These are phyloP conservation scores for Pythium biforme DNA, from an alignment of 352 stramenopile species.

Conservation along the genomic window DNA sequence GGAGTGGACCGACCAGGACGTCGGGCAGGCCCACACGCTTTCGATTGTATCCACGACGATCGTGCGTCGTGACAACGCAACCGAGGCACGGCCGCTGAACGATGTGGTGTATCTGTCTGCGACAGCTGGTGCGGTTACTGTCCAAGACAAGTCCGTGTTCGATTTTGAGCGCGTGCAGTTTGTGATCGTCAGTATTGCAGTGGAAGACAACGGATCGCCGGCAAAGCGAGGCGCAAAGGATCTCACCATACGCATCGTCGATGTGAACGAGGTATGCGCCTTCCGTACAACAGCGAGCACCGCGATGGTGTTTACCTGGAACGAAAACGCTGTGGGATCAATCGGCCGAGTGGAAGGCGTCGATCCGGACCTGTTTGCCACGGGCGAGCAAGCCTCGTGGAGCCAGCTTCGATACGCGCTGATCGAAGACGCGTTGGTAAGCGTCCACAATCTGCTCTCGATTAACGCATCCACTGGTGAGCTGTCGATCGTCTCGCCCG, in stretches of 20 bases:
- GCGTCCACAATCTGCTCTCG: not conserved
- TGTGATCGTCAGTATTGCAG: slow-evolving; percentile 12
- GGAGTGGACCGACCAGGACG: slow-evolving; percentile 22
- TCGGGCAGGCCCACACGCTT: slow-evolving; percentile 15
- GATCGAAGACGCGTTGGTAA: not conserved
- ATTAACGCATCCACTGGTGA: slow-evolving; percentile 25
- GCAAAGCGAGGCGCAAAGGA: slow-evolving; percentile 1
- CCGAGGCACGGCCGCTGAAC: not conserved
- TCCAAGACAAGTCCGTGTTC: slow-evolving; percentile 18
- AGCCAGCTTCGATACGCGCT: slow-evolving; percentile 14
- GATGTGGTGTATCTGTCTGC: slow-evolving; percentile 9
- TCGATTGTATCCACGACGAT: slow-evolving; percentile 15
- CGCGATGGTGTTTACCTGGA: slow-evolving; percentile 6
- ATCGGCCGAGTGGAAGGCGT: slow-evolving; percentile 14
- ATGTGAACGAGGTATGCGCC: slow-evolving; percentile 27
- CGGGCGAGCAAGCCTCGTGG: slow-evolving; percentile 10
- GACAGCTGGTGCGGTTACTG: slow-evolving; percentile 10
- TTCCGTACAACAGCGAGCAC: slow-evolving; percentile 1
- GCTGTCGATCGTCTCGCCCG: slow-evolving; percentile 6
- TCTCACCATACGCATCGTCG: slow-evolving; percentile 11
- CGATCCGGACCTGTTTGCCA: slow-evolving; percentile 24
- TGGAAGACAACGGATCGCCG: slow-evolving; percentile 28
- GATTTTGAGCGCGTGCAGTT: slow-evolving; percentile 24
- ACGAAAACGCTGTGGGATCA: slow-evolving; percentile 25
- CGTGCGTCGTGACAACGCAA: slow-evolving; percentile 15